phyloP scores from a whole-genome alignment of 1,139 yeast species.

The Williopsis jadinii region DNA sequence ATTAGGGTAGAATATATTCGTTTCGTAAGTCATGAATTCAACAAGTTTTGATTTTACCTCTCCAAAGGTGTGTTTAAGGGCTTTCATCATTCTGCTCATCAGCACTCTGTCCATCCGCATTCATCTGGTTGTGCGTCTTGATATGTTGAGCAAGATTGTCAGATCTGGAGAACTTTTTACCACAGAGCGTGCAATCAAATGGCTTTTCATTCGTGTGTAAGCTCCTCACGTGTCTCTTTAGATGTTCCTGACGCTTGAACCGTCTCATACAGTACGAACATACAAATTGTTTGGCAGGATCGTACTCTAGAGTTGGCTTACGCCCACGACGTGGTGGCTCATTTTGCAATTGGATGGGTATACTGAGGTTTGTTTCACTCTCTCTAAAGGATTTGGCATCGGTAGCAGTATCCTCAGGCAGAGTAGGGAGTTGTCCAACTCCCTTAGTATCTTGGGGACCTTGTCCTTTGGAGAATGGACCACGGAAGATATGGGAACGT shows the following conservation, averaged over 20 bases:
- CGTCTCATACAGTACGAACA: conserved; percentile 45
- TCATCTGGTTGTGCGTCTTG: conserved; percentile 42
- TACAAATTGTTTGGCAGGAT: conserved; percentile 30
- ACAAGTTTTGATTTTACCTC: too few species aligned
- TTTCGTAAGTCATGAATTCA: too few species aligned
- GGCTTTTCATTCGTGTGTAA: conserved; percentile 74
- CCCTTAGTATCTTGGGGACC: neutral
- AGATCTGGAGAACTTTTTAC: conserved; percentile 66
- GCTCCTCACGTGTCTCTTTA: conserved; percentile 70
- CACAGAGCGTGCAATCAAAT: conserved; percentile 61
- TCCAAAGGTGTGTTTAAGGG: too few species aligned
- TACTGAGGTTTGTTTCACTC: too few species aligned
- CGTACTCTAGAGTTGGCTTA: conserved; percentile 31
- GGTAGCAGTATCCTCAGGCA: conserved; percentile 7
- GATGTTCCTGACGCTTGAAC: conserved; percentile 73
- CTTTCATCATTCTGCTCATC: too few species aligned
- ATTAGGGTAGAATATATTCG: too few species aligned
- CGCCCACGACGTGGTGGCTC: conserved; percentile 31
- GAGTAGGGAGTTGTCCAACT: conserved; percentile 4
- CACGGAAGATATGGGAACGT: conserved; percentile 1
- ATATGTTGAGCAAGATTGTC: conserved; percentile 75
- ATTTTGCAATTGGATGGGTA: conserved; percentile 10
- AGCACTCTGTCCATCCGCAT: too few species aligned
- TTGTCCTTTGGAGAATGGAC: neutral
- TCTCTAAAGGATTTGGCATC: conserved; percentile 1